These are phyloP conservation scores for Saccharomycopsis sp. DNA, from an alignment of 805 yeast genomes.

Conservation along the genomic window DNA sequence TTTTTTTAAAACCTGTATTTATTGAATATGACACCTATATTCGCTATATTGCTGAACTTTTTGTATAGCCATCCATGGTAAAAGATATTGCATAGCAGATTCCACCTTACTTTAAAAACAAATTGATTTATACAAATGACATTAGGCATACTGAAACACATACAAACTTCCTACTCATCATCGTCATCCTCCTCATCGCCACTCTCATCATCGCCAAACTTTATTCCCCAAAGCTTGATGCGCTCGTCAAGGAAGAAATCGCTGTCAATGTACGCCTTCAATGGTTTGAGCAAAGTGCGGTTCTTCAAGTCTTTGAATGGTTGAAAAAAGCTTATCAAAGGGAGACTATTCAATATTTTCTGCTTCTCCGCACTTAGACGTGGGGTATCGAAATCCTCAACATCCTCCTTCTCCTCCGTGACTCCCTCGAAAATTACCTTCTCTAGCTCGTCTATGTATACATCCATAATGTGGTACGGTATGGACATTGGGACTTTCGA, in stretches of 20 bases:
- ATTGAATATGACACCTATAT: too few species aligned
- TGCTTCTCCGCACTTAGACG: constrained; percentile 23
- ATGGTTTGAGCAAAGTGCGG: constrained; percentile 49
- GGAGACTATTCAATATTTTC: constrained; percentile 38
- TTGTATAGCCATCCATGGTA: too few species aligned
- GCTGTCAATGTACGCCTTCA: constrained; percentile 56
- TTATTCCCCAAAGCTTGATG: constrained; percentile 57
- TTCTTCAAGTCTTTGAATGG: constrained; percentile 44
- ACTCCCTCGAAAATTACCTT: constrained; percentile 46
- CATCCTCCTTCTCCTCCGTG: constrained; percentile 37
- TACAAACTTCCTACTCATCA: too few species aligned
- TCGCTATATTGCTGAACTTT: too few species aligned
- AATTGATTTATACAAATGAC: too few species aligned
- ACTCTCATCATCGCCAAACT: constrained; percentile 25
- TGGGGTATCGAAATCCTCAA: constrained; percentile 24
- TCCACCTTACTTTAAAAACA: too few species aligned
- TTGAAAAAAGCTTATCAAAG: constrained; percentile 47
- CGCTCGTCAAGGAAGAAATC: constrained; percentile 64
- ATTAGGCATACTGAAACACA: too few species aligned
- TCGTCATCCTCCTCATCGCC: constrained; percentile 21
- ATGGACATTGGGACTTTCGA: constrained; percentile 62
- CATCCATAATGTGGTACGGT: constrained; percentile 79
- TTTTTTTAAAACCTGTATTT: too few species aligned
- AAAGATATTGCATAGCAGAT: too few species aligned
- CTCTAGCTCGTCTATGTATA: constrained; percentile 79